Conservation (phyloP, 2,329 filamentous ascomycete species). For the Colletotrichum theobromicola region DNA sequence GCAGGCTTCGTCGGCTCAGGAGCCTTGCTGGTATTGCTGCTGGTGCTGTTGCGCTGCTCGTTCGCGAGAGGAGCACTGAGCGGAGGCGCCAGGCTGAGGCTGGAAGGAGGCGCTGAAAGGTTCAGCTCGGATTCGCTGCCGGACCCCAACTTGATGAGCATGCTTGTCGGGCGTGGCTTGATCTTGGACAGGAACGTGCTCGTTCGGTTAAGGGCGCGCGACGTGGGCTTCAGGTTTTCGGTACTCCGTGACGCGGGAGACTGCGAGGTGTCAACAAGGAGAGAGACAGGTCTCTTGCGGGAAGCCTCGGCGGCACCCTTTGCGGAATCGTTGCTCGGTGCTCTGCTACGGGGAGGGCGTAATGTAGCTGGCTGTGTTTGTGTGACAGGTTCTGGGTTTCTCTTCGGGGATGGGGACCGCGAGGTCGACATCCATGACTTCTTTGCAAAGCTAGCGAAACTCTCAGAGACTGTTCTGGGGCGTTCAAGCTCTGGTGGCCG, state of each 20-base stretch:
- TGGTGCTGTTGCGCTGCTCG: neutral
- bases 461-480: constrained; percentile 46
- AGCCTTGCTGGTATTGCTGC: neutral
- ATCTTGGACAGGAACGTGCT: constrained; percentile 57
- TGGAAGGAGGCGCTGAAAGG: constrained; percentile 46
- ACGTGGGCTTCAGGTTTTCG: constrained; percentile 41
- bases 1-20: neutral
- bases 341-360: constrained; percentile 9
- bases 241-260: constrained; percentile 34
- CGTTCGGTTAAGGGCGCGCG: constrained; percentile 47
- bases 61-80: constrained; percentile 32
- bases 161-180: constrained; percentile 49
- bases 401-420: constrained; percentile 52
- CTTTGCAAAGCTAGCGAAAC: constrained; percentile 55
- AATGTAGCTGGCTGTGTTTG: constrained; percentile 25
- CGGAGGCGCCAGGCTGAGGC: constrained; percentile 45
- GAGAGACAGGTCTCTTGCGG: constrained; percentile 33
- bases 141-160: constrained; percentile 44
- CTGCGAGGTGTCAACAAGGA: constrained; percentile 23
- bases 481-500: constrained; percentile 35
- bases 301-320: constrained; percentile 35
- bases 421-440: constrained; percentile 58
- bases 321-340: constrained; percentile 7
- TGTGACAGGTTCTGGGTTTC: constrained; percentile 27
- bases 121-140: constrained; percentile 44